These are phyloP conservation scores for Nakazawaea laoshanensis DNA, from an alignment of 805 yeast species.

Conservation along the genomic window DNA sequence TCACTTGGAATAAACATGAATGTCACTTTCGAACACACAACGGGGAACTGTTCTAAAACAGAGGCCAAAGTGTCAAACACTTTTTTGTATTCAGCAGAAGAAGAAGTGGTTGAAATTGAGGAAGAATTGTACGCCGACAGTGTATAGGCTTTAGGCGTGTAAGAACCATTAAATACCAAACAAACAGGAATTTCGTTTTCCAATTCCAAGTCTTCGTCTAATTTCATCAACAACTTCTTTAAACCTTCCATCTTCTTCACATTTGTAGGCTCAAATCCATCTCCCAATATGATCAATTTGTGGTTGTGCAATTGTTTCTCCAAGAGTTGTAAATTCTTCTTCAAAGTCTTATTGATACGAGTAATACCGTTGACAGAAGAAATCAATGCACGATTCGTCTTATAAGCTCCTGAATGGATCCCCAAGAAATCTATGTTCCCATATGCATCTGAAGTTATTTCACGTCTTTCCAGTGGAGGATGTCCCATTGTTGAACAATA, in stretches of 20 bases:
- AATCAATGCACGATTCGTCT: slow-evolving; percentile 3
- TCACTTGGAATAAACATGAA: slow-evolving; percentile 79
- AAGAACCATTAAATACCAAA: slow-evolving; percentile 78
- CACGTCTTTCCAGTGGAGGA: slow-evolving; percentile 82
- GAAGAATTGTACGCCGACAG: slow-evolving; percentile 34
- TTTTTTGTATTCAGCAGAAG: slow-evolving; percentile 49
- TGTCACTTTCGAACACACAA: slow-evolving; percentile 41
- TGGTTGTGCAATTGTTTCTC: slow-evolving; percentile 53
- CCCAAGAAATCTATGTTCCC: slow-evolving; percentile 65
- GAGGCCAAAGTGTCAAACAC: slow-evolving; percentile 70
- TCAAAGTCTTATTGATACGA: slow-evolving; percentile 55
- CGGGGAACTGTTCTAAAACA: slow-evolving; percentile 51
- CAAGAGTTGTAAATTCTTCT: slow-evolving; percentile 40
- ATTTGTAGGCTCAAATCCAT: slow-evolving; percentile 62
- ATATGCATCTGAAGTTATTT: slow-evolving; percentile 53
- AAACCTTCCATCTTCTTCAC: slow-evolving; percentile 51
- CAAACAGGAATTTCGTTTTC: slow-evolving; percentile 43
- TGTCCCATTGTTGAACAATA: slow-evolving; percentile 72
- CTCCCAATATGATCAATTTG: slow-evolving; percentile 63
- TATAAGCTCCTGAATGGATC: slow-evolving; percentile 7
- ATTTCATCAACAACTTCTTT: slow-evolving; percentile 45
- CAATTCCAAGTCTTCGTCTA: slow-evolving; percentile 41
- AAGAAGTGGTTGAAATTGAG: slow-evolving; percentile 41
- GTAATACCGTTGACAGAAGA: slow-evolving; percentile 18
- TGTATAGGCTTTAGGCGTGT: slow-evolving; percentile 56